A percentile compares a stretch with the other conserved stretches of the same genome.
Evolutionary conservation across 805 yeast species (phyloP).

Genomic region (Candida vaughaniae): DNA sequence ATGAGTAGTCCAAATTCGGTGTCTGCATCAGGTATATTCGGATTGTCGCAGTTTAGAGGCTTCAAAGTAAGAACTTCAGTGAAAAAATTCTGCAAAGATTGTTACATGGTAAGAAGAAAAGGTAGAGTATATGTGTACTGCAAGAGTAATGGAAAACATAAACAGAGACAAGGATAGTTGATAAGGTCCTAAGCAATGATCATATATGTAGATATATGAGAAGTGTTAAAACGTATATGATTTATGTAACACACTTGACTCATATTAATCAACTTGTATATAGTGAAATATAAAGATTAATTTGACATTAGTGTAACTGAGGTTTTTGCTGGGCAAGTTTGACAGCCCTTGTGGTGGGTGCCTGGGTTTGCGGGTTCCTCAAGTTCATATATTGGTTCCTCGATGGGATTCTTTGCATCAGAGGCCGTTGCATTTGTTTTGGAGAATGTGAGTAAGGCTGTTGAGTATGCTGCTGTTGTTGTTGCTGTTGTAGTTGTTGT

Average conservation of each 20-base stretch:
- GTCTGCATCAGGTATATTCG: slow-evolving; percentile 2
- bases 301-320: not conserved
- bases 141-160: slow-evolving; percentile 89
- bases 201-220: no score
- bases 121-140: slow-evolving; percentile 93
- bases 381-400: slow-evolving; percentile 17
- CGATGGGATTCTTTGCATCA: slow-evolving; percentile 21
- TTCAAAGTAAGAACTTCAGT: slow-evolving; percentile 93
- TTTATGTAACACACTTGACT: no score
- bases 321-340: slow-evolving; percentile 21
- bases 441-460: slow-evolving; percentile 9
- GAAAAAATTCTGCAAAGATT: slow-evolving; percentile 88
- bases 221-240: no score
- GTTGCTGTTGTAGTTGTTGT: slow-evolving; percentile 8
- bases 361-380: slow-evolving; percentile 20
- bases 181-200: not conserved
- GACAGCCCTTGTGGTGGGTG: slow-evolving; percentile 37
- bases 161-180: slow-evolving; percentile 79
- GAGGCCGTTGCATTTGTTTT: slow-evolving; percentile 17
- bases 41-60: slow-evolving; percentile 46
- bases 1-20: not conserved
- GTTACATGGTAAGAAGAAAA: slow-evolving; percentile 88
- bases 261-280: no score
- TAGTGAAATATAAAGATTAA: not conserved
- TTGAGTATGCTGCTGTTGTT: slow-evolving; percentile 7